Evolutionary conservation across 2,329 filamentous ascomycete genomes (phyloP).

Genomic region (Elsinoe australis): DNA sequence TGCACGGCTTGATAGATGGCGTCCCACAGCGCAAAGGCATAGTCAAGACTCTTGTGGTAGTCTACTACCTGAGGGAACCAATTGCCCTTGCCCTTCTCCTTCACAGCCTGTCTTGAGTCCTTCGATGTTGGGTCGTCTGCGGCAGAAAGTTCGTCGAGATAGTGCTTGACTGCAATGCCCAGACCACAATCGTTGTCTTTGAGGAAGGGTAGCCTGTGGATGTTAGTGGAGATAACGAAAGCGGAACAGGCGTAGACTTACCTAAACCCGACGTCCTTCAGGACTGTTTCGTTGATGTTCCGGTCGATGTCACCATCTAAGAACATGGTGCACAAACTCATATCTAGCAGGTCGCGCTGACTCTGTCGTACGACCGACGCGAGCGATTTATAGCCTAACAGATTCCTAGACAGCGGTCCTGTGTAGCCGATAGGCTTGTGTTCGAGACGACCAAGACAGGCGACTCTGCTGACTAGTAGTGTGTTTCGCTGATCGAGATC

Average conservation of each 20-base stretch:
- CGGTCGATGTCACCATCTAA: constrained; percentile 71
- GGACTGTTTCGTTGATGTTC: constrained; percentile 42
- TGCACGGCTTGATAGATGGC: constrained; percentile 55
- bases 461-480: constrained; percentile 76
- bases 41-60: constrained; percentile 50
- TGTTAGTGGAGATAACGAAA: constrained; percentile 22
- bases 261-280: constrained; percentile 62
- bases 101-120: constrained; percentile 43
- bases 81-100: constrained; percentile 45
- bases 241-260: constrained; percentile 42
- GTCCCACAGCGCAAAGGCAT: constrained; percentile 58
- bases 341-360: constrained; percentile 76
- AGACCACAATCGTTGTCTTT: constrained; percentile 66
- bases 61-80: constrained; percentile 56
- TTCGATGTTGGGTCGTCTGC: constrained; percentile 48
- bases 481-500: constrained; percentile 67
- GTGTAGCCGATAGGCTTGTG: constrained; percentile 88
- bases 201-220: constrained; percentile 52
- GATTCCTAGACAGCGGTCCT: constrained; percentile 81
- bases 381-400: constrained; percentile 79
- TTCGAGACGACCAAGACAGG: constrained; percentile 71
- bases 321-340: constrained; percentile 70
- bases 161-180: constrained; percentile 72
- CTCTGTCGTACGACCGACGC: constrained; percentile 70
- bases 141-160: constrained; percentile 62